Evolutionary conservation across 1,139 yeast species (phyloP).

Genomic region (Magnusiomyces ingens): DNA sequence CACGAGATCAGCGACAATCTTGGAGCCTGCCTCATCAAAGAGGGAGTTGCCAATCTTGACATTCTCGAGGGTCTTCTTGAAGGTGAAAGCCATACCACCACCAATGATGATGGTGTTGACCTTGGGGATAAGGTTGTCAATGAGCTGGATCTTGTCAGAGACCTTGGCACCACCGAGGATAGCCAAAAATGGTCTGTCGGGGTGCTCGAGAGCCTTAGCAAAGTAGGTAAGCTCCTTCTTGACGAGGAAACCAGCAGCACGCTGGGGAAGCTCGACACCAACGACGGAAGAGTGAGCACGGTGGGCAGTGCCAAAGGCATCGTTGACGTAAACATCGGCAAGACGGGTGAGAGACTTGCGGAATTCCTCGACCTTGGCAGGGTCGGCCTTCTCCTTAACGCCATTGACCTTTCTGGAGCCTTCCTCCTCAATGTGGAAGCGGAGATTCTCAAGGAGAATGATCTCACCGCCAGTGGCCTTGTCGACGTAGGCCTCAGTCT

Average conservation of each 20-base stretch:
- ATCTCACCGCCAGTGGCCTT: conserved; percentile 63
- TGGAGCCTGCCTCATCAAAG: conserved; percentile 87
- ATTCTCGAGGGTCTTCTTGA: conserved; percentile 82
- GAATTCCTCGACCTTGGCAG: conserved; percentile 75
- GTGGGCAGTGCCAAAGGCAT: conserved; percentile 98
- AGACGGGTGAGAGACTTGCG: conserved; percentile 78
- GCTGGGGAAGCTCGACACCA: conserved; percentile 85
- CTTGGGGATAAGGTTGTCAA: conserved; percentile 93
- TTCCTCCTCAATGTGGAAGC: conserved; percentile 96
- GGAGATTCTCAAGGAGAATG: conserved; percentile 85
- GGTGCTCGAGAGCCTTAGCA: conserved; percentile 96
- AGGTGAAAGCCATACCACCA: conserved; percentile 99
- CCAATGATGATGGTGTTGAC: conserved; percentile 89
- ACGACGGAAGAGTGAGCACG: conserved; percentile 99
- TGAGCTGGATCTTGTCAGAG: conserved; percentile 93
- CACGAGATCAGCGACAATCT: conserved; percentile 79
- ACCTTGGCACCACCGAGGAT: conserved; percentile 98
- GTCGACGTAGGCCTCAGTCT: conserved; percentile 72
- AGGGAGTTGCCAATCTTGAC: conserved; percentile 82
- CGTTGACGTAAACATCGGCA: conserved; percentile 94
- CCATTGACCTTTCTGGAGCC: conserved; percentile 89
- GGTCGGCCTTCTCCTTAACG: conserved; percentile 80
- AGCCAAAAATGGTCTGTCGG: conserved; percentile 94
- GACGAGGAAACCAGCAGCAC: conserved; percentile 96
- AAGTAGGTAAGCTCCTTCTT: conserved; percentile 93